Base-by-base conservation (phyloP, 1,284 basidiomycete species). In the Boletus smithii region DNA sequence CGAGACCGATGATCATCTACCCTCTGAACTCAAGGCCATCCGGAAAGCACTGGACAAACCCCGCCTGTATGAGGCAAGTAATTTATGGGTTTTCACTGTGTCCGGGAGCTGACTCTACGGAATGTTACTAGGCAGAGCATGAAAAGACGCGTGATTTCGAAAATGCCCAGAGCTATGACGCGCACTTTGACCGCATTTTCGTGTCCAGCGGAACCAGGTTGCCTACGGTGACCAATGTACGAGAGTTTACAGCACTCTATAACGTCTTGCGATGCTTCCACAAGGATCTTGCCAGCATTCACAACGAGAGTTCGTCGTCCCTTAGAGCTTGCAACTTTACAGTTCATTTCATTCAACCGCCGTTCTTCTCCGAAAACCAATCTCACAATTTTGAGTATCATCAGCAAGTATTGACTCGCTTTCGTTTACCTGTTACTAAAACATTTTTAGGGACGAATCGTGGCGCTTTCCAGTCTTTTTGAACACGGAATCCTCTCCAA, bases 401-500 rank as follows among this genome's bases (percentile, higher is more conserved):
- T 1, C 30, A 26, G 43, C 51, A 7, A 0, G 43, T 26, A 0
- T 1, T 10, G 0, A 4, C 33, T 9, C 3, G 23, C 8, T 23
- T 10, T 26, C 5, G 8, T 26, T 8, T 26, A 26, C 24, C 24
- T 5, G 6, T 14, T 16, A 33, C 2, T 2, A 8, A 27, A 10
- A 3, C 18, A 18, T 2, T 3, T 10, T 1, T 18, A 44, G 53
- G 29, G 38, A 38, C 3, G 18, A 16, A 31, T 17, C 30, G 0
- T 53, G 40, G 53, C 0, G 20, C 2, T 46, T 53, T 8, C 46
- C 51, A 0, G 18, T 54, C 1, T 50, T 54, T 29, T 10, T 53
- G 11, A 9, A 27, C n/a, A n/a, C n/a, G n/a, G n/a, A n/a, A n/a
- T n/a, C 0, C 1, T 18, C 2, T 33, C 32, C 0, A 2, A 8